Evolutionary conservation across 805 yeast genomes (phyloP), one percentile per base, ranked within the genome.

Genomic region (Cyberlindnera xylosilytica): DNA sequence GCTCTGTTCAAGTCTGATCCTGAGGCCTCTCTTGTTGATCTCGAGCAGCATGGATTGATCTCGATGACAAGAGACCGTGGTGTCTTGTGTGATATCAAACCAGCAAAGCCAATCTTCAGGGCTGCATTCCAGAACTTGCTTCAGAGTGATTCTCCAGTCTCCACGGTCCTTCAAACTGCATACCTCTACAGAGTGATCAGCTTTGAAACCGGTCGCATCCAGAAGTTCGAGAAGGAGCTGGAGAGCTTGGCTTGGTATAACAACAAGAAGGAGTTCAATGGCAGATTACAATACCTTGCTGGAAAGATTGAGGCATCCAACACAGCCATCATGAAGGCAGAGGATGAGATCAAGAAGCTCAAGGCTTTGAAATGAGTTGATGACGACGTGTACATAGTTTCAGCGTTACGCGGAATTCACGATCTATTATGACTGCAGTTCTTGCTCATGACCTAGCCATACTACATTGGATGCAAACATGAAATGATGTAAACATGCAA

Each of bases 91-190:
- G 73, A 74, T 6, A 76, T 93, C 16, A 63, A 66, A 17, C 87
- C 96, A 1, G 95, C 96, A 0, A 81, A 89, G 54, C 98, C 99
- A 3, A 66, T 93, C 18, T 89, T 70, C 61, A 73, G 74, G 44
- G 86, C 90, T 0, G 96, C 98, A 0, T 93, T 91, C 65, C 55
- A 69, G 43, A 74, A 75, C 45, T 69, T 93, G 57, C 73, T 80
- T 3, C 51, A 69, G 2, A 36, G 27, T 12, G 90, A 89, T 57
- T 54, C 66, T 13, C 69, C 72, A 15, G 63, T 85, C 6, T 74
- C 70, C 42, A 77, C 77, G 19, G 69, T 78, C 11, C 72, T 87
- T 60, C 95, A 88, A 59, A 70, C 82, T 3, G 72, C 77, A 19
- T 79, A 81, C 48, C 63, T 83, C 40, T 64, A 70, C 36, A 70